phyloP scores from a whole-genome alignment of 2,329 filamentous ascomycete genomes.

The Xylaria sp. region DNA sequence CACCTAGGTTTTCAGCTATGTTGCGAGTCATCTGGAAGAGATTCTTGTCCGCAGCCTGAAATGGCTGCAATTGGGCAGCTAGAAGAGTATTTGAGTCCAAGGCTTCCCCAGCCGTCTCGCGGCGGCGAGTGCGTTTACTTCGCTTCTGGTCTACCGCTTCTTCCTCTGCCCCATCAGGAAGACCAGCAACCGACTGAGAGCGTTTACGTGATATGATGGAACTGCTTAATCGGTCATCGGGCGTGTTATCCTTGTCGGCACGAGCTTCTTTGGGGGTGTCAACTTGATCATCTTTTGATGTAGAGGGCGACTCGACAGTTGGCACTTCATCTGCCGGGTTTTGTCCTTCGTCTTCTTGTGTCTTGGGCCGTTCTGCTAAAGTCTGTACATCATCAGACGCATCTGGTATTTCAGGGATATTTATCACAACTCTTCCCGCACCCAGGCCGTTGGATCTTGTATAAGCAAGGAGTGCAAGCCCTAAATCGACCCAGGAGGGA shows the following conservation, averaged over 20 bases:
- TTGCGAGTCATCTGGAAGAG: constrained; percentile 67
- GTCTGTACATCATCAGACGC: constrained; percentile 46
- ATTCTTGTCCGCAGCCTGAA: constrained; percentile 66
- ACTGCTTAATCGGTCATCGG: constrained; percentile 52
- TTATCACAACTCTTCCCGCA: constrained; percentile 51
- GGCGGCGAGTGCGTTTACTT: constrained; percentile 72
- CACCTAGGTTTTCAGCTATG: constrained; percentile 65
- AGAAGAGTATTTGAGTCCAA: constrained; percentile 64
- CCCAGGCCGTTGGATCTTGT: constrained; percentile 51
- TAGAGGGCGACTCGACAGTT: constrained; percentile 31
- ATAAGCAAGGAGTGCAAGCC: constrained; percentile 55
- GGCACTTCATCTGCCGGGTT: constrained; percentile 17
- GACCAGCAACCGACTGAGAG: constrained; percentile 70
- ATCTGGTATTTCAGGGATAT: constrained; percentile 52
- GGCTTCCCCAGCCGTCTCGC: constrained; percentile 65
- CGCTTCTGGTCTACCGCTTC: constrained; percentile 69
- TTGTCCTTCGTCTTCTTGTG: constrained; percentile 30
- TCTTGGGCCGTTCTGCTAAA: constrained; percentile 43
- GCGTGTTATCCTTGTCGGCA: constrained; percentile 46
- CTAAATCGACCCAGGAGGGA: constrained; percentile 58
- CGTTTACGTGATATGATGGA: constrained; percentile 65
- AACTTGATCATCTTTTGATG: constrained; percentile 52
- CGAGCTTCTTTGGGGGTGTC: constrained; percentile 52
- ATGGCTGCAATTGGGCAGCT: constrained; percentile 66
- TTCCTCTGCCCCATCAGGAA: constrained; percentile 67